These are phyloP conservation scores for Suillus subalutaceus DNA, from an alignment of 768 basidiomycete genomes.

Conservation along the genomic window DNA sequence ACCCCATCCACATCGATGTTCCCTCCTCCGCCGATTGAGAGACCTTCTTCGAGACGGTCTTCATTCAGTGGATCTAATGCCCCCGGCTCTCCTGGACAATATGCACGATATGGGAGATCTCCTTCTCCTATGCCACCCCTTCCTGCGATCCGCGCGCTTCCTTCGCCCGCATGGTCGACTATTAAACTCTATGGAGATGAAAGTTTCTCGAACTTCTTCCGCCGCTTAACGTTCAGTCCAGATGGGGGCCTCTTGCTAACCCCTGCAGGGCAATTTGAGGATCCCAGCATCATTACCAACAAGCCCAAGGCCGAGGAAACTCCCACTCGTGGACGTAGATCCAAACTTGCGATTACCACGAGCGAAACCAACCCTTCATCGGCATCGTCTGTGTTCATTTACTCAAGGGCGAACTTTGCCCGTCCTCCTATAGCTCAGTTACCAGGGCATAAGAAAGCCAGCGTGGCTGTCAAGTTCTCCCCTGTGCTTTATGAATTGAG, in stretches of 20 bases:
- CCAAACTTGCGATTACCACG: constrained; percentile 42
- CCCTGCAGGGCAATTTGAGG: constrained; percentile 97
- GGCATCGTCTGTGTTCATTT: constrained; percentile 83
- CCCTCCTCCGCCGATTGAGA: constrained; percentile 53
- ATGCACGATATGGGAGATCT: constrained; percentile 73
- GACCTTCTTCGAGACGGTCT: constrained; percentile 62
- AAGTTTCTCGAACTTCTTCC: constrained; percentile 93
- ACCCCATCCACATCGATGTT: constrained; percentile 58
- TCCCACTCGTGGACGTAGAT: constrained; percentile 61
- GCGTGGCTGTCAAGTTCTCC: constrained; percentile 91
- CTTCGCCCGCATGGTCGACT: constrained; percentile 63
- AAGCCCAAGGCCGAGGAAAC: constrained; percentile 42
- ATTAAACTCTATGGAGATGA: constrained; percentile 95
- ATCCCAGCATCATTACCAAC: constrained; percentile 59
- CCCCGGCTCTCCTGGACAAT: constrained; percentile 65
- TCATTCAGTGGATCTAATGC: constrained; percentile 83
- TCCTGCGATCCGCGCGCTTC: constrained; percentile 82
- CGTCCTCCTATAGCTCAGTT: constrained; percentile 92
- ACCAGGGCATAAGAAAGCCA: constrained; percentile 95
- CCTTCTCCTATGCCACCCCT: constrained; percentile 92
- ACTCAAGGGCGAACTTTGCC: constrained; percentile 93
- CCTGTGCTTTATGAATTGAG: constrained; percentile 93
- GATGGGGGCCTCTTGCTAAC: constrained; percentile 94
- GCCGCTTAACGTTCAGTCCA: constrained; percentile 90
- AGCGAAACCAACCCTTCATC: constrained; percentile 41